These are phyloP conservation scores for Bruguiera sexangula DNA, from an alignment of 345 rosid genomes.

Conservation along the genomic window DNA sequence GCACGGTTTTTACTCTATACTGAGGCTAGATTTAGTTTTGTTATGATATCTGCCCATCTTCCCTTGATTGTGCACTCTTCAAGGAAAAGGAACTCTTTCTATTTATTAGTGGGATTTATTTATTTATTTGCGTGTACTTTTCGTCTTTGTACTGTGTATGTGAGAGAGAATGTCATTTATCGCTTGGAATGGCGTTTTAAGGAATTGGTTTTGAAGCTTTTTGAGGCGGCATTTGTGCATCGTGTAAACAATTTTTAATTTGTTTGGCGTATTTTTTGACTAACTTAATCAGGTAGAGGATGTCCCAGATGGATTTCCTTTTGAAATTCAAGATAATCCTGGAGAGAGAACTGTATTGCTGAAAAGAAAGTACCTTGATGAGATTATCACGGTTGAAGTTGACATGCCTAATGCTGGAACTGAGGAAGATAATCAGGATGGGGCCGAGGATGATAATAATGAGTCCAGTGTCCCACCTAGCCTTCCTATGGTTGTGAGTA, in stretches of 20 bases:
- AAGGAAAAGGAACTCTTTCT: not conserved
- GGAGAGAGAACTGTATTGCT: slow-evolving; percentile 53
- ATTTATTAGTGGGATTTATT: no score
- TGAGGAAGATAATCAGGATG: slow-evolving; percentile 24
- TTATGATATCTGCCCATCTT: no score
- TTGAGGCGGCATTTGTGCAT: not conserved
- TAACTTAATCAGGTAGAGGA: slow-evolving; percentile 20
- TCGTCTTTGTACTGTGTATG: no score
- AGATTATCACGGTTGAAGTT: slow-evolving; percentile 51
- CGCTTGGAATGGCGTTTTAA: no score
- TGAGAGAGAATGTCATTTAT: no score
- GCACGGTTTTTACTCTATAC: no score
- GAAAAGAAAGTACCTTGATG: slow-evolving; percentile 42
- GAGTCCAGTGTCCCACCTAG: slow-evolving; percentile 11
- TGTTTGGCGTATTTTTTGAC: not conserved
- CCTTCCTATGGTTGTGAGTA: slow-evolving; percentile 49
- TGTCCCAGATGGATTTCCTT: slow-evolving; percentile 48
- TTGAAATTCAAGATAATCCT: slow-evolving; percentile 44
- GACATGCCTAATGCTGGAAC: slow-evolving; percentile 30
- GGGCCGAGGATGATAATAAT: slow-evolving; percentile 14
- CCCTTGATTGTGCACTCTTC: not conserved
- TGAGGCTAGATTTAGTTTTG: no score
- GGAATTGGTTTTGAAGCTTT: not conserved
- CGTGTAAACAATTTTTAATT: not conserved
- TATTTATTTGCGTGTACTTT: no score